Percentiles rank a stretch among this genome's conserved stretches.
Conservation (phyloP, 371 early-diverging fungal species). For the Mucor lusitanicus region DNA sequence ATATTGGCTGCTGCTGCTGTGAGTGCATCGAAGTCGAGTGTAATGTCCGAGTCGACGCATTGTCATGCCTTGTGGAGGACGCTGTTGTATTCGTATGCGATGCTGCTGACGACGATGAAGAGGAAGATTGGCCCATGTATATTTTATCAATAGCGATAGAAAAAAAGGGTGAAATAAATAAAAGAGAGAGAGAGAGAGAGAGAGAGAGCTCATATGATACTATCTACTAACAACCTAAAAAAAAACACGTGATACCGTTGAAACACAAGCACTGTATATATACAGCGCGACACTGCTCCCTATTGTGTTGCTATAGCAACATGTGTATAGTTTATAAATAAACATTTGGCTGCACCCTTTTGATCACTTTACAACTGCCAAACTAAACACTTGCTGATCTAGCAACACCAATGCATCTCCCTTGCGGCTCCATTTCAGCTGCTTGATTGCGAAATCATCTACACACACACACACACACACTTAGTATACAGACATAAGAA, state of each 20-base stretch:
- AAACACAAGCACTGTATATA: background rate
- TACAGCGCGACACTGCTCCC: too few relatives aligned
- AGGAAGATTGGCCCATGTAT: conserved; percentile 12
- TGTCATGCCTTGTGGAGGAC: conserved; percentile 14
- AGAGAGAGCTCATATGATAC: background rate
- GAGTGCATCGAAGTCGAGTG: conserved; percentile 26
- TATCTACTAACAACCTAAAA: background rate
- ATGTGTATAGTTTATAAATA: background rate
- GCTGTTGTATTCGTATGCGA: background rate
- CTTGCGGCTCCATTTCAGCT: conserved; percentile 37
- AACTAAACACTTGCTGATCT: conserved; percentile 41
- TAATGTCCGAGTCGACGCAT: conserved; percentile 27
- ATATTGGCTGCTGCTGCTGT: conserved; percentile 5
- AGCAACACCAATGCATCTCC: conserved; percentile 41
- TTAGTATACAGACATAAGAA: background rate
- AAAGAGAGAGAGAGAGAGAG: background rate
- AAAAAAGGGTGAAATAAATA: background rate
- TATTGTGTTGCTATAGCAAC: background rate
- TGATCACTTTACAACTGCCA: conserved; percentile 15
- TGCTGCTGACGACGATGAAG: conserved; percentile 7
- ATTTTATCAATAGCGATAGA: background rate
- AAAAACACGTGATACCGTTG: background rate
- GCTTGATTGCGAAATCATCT: conserved; percentile 42
- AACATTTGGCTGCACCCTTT: background rate
- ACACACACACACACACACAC: background rate